phyloP scores from a whole-genome alignment of 1,284 basidiomycete species.

The Tremellales sp. region DNA sequence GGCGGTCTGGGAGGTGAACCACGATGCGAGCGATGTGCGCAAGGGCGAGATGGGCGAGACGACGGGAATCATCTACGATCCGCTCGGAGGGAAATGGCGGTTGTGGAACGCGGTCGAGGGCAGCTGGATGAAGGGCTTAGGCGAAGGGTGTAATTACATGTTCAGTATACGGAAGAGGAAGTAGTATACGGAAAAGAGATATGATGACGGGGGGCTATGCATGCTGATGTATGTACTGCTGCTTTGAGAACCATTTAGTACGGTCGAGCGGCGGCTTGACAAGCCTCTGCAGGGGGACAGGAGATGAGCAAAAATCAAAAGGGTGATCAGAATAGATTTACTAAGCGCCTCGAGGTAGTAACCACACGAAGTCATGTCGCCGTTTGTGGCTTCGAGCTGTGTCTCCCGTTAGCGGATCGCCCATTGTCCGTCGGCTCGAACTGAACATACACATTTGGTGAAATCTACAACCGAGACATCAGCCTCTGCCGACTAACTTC shows the following conservation, averaged over 20 bases:
- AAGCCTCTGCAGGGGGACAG: slow-evolving; percentile 45
- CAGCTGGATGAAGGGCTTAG: slow-evolving; percentile 49
- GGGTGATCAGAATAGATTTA: slow-evolving; percentile 23
- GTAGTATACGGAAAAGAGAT: not conserved
- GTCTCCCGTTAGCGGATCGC: too few relatives aligned
- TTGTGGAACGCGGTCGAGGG: slow-evolving; percentile 63
- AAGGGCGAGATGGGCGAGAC: slow-evolving; percentile 70
- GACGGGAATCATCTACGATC: slow-evolving; percentile 76
- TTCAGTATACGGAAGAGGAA: slow-evolving; percentile 43
- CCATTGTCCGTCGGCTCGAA: too few relatives aligned
- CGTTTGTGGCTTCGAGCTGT: slow-evolving; percentile 52
- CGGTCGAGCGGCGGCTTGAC: slow-evolving; percentile 50
- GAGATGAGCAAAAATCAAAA: not conserved
- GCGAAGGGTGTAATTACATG: slow-evolving; percentile 49
- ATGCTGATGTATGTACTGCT: not conserved
- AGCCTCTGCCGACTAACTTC: not conserved
- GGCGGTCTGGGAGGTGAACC: slow-evolving; percentile 41
- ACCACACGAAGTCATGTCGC: slow-evolving; percentile 55
- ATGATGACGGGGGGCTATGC: not conserved
- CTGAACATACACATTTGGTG: slow-evolving; percentile 53
- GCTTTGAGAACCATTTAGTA: slow-evolving; percentile 33
- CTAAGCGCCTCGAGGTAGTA: slow-evolving; percentile 55
- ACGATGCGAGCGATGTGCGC: slow-evolving; percentile 50
- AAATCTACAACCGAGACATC: slow-evolving; percentile 44
- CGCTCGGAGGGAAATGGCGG: slow-evolving; percentile 68